These are phyloP conservation scores for Macrolepiota albuminosa DNA, from an alignment of 768 basidiomycete genomes.

Conservation along the genomic window DNA sequence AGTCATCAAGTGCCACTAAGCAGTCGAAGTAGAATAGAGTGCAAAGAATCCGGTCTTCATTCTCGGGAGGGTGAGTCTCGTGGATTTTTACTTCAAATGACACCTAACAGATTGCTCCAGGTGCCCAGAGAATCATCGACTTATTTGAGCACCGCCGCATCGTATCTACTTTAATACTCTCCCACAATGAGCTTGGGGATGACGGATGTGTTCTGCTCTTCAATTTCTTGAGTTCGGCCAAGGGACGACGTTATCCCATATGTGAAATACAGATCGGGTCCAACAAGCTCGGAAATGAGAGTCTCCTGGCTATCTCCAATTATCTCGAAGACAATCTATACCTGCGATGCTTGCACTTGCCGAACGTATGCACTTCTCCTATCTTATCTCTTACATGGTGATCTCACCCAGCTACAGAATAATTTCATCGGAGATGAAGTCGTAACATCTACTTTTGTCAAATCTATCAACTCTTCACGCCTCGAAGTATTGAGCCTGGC, in stretches of 20 bases:
- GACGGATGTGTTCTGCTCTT: constrained; percentile 53
- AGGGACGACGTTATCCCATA: constrained; percentile 41
- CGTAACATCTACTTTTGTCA: constrained; percentile 34
- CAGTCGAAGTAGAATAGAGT: constrained; percentile 21
- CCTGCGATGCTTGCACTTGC: constrained; percentile 49
- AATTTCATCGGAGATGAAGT: constrained; percentile 26
- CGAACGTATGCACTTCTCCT: constrained; percentile 40
- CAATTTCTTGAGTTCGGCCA: constrained; percentile 44
- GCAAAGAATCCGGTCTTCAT: constrained; percentile 22
- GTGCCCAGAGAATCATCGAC: constrained; percentile 45
- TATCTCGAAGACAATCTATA: constrained; percentile 44
- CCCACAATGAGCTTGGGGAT: constrained; percentile 53
- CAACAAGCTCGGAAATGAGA: constrained; percentile 50
- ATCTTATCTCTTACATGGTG: not conserved
- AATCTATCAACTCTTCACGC: constrained; percentile 50
- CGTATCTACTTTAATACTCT: constrained; percentile 50
- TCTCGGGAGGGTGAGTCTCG: constrained; percentile 19
- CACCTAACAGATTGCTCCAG: constrained; percentile 23
- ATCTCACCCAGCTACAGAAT: constrained; percentile 16
- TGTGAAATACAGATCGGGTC: constrained; percentile 54
- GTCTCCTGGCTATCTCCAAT: constrained; percentile 46
- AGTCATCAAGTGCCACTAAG: not conserved
- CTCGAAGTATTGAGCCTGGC: constrained; percentile 48
- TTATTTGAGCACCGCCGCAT: constrained; percentile 39
- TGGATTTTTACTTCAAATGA: not conserved